A percentile compares a stretch with the other conserved stretches of the same genome.
phyloP scores from a whole-genome alignment of 495 filamentous ascomycete species.

The Penicillium tannophilum region DNA sequence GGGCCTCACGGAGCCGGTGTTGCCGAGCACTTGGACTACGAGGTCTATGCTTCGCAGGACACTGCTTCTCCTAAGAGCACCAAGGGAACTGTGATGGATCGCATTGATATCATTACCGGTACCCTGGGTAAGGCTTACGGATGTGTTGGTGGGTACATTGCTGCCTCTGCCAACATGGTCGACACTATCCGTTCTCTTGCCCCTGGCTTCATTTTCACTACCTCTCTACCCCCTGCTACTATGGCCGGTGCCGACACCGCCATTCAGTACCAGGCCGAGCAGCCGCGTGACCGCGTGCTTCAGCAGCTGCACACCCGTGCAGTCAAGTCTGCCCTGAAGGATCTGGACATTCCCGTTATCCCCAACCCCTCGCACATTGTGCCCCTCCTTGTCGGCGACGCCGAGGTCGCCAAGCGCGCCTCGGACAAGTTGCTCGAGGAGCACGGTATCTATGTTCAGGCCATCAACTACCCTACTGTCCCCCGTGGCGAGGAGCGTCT shows the following conservation, averaged over 20 bases:
- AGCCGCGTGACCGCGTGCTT: slow-evolving; percentile 79
- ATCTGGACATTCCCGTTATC: slow-evolving; percentile 90
- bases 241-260: slow-evolving; percentile 94
- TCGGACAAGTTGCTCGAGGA: slow-evolving; percentile 85
- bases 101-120: slow-evolving; percentile 95
- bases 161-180: slow-evolving; percentile 82
- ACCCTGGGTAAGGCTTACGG: slow-evolving; percentile 98
- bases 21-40: slow-evolving; percentile 94
- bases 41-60: slow-evolving; percentile 54
- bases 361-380: slow-evolving; percentile 97
- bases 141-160: slow-evolving; percentile 97
- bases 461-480: slow-evolving; percentile 98
- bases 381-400: slow-evolving; percentile 90
- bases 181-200: slow-evolving; percentile 96
- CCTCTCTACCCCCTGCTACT: slow-evolving; percentile 89
- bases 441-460: slow-evolving; percentile 94
- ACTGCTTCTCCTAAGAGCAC: slow-evolving; percentile 63
- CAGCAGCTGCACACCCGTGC: slow-evolving; percentile 95
- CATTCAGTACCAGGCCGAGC: slow-evolving; percentile 85
- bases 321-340: slow-evolving; percentile 77
- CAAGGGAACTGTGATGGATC: slow-evolving; percentile 88
- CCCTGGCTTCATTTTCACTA: slow-evolving; percentile 98
- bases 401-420: slow-evolving; percentile 88
- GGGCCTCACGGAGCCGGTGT: slow-evolving; percentile 95
- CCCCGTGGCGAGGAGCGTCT: slow-evolving; percentile 94